Evolutionary conservation across 208 protist species (phyloP).

Genomic region (Porcisia deanei): DNA sequence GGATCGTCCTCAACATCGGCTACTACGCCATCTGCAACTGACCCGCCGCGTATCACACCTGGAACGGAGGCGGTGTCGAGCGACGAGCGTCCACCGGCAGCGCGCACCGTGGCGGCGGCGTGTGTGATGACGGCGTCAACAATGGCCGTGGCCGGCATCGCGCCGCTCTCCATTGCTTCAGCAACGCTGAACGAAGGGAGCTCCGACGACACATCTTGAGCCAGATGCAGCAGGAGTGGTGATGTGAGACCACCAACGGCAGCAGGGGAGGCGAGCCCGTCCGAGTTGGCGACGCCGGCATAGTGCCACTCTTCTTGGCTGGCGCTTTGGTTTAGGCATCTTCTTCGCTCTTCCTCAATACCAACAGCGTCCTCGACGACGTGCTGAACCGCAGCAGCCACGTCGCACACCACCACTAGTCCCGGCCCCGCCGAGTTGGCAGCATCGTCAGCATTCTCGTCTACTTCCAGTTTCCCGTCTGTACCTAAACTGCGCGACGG

Average conservation of each 20-base stretch:
- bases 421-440: background rate
- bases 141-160: constrained; percentile 19
- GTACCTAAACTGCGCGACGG: background rate
- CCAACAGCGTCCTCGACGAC: constrained; percentile 27
- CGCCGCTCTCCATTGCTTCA: constrained; percentile 22
- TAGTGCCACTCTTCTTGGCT: constrained; percentile 11
- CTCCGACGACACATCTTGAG: background rate
- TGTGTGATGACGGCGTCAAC: constrained; percentile 38
- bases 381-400: constrained; percentile 8
- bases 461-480: background rate
- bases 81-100: constrained; percentile 14
- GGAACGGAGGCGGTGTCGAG: constrained; percentile 1
- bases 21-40: background rate
- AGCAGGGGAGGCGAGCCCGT: background rate
- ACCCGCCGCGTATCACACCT: background rate
- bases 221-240: background rate
- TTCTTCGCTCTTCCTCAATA: constrained; percentile 12
- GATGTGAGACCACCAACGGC: background rate
- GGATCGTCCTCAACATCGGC: constrained; percentile 11
- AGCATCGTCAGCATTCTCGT: background rate
- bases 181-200: constrained; percentile 14
- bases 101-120: constrained; percentile 14
- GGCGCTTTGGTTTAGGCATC: constrained; percentile 7
- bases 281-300: background rate
- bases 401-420: background rate